Percentiles rank a stretch among this genome's conserved stretches.
phyloP scores from a whole-genome alignment of 306 rosid genomes.

The Glycyrrhiza uralensis region DNA sequence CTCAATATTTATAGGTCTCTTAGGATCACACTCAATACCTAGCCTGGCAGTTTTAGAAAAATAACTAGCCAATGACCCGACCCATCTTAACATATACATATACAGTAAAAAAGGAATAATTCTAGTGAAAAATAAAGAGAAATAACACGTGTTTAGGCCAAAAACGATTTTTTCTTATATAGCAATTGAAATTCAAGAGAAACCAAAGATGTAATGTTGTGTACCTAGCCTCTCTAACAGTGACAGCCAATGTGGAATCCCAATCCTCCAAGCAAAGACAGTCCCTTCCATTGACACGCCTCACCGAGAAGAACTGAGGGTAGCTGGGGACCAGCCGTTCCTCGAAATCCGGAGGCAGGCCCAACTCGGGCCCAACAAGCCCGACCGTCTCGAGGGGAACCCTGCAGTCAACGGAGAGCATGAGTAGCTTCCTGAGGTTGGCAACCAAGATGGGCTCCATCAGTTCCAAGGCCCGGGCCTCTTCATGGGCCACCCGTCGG shows the following conservation, averaged over 20 bases:
- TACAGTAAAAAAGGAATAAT: no score
- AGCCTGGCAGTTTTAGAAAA: no score
- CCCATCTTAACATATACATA: no score
- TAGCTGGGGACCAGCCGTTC: constrained; percentile 44
- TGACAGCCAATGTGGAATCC: constrained; percentile 68
- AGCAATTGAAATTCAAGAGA: neutral
- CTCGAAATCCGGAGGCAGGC: constrained; percentile 52
- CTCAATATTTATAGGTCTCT: neutral
- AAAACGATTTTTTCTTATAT: no score
- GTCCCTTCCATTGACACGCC: constrained; percentile 42
- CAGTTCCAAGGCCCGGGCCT: constrained; percentile 39
- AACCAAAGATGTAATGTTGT: neutral
- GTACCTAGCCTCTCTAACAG: constrained; percentile 53
- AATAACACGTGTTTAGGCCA: no score
- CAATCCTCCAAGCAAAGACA: constrained; percentile 69
- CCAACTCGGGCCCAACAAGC: constrained; percentile 55
- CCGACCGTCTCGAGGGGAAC: constrained; percentile 59
- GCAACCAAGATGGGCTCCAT: constrained; percentile 78
- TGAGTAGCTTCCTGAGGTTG: constrained; percentile 62
- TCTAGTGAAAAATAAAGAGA: no score
- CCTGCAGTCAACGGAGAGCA: constrained; percentile 69
- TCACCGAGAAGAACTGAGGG: constrained; percentile 59
- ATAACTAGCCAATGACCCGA: no score
- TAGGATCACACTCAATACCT: neutral
- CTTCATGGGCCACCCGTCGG: constrained; percentile 45